A percentile compares a stretch with the other conserved stretches of the same genome.
Conservation (phyloP, 2,329 filamentous ascomycete species). For the Thielaviopsis ethacetica region DNA sequence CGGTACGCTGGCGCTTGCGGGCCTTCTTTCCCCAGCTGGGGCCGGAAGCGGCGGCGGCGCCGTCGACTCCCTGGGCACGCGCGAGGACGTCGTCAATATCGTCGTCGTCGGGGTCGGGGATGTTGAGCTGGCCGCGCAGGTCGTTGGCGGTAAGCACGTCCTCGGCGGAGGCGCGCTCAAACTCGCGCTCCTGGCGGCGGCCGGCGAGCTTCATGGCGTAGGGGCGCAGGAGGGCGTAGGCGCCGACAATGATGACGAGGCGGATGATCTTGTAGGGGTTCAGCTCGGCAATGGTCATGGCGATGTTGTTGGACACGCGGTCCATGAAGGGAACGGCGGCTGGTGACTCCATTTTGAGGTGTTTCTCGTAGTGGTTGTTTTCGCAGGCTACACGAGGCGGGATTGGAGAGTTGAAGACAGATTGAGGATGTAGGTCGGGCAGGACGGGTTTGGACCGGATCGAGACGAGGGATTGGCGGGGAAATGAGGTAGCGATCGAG, state of each 20-base stretch:
- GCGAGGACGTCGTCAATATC: conserved; percentile 15
- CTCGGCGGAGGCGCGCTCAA: conserved; percentile 42
- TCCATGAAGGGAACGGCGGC: conserved; percentile 8
- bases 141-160: conserved; percentile 48
- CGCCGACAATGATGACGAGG: conserved; percentile 53
- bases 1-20: conserved; percentile 18
- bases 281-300: conserved; percentile 32
- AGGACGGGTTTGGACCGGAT: too few relatives aligned
- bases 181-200: conserved; percentile 44
- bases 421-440: too few relatives aligned
- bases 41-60: not conserved
- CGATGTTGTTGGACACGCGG: conserved; percentile 27
- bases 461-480: too few relatives aligned
- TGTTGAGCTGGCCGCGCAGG: conserved; percentile 37
- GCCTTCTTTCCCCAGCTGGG: conserved; percentile 14
- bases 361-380: not conserved
- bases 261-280: conserved; percentile 44
- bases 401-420: too few relatives aligned
- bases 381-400: too few relatives aligned
- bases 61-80: not conserved
- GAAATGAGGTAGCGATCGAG: too few relatives aligned
- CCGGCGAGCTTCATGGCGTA: conserved; percentile 54
- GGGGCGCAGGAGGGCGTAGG: conserved; percentile 57
- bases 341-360: conserved; percentile 3
- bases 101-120: conserved; percentile 36